Conservation (phyloP, 129 eudicot species). For the Flaveria linearis region DNA sequence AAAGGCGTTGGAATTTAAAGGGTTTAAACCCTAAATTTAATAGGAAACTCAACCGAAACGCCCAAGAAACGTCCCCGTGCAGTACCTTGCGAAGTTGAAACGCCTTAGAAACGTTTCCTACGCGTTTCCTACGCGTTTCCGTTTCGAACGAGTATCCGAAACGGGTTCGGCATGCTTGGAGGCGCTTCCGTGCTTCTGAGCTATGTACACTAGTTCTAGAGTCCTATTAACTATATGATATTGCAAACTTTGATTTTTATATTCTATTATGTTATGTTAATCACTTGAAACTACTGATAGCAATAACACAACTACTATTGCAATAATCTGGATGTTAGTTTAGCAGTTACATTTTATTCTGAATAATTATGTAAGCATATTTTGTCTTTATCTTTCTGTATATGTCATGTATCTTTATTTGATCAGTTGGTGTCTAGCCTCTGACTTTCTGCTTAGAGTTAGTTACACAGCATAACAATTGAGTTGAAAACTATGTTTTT, state of each 20-base stretch:
- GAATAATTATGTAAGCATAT: neutral
- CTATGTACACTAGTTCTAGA: neutral
- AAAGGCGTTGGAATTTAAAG: no score
- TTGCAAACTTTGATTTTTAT: neutral
- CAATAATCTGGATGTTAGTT: neutral
- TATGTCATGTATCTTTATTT: neutral
- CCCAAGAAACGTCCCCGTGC: no score
- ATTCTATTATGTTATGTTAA: neutral
- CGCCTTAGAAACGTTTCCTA: no score
- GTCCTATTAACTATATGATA: neutral
- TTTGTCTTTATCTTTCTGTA: neutral
- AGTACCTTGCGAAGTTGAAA: no score
- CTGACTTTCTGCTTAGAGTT: neutral
- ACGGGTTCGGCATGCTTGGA: no score
- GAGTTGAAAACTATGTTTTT: neutral
- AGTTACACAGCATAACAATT: neutral
- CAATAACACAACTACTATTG: neutral
- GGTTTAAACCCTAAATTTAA: no score
- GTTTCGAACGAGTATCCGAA: no score
- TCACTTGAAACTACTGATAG: neutral
- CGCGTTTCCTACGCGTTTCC: no score
- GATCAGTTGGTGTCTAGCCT: neutral
- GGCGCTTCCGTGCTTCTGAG: no score
- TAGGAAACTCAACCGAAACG: no score
- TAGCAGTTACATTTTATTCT: neutral